Evolutionary conservation across 1,284 basidiomycete species (phyloP).

Genomic region (Puccinia novopanici): DNA sequence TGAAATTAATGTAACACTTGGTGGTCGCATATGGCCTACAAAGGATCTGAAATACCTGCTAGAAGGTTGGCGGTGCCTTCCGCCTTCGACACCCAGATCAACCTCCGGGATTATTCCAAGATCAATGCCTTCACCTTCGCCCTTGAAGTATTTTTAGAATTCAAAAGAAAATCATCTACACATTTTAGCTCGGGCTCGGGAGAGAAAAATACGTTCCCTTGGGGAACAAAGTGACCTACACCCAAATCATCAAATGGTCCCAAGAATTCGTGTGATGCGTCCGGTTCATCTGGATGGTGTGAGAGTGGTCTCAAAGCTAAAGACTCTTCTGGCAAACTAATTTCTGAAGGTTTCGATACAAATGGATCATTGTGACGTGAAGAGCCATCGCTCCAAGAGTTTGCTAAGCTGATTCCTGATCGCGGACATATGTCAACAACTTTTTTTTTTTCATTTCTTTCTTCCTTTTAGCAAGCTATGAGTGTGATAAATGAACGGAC

Average conservation of each 20-base stretch:
- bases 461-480: background rate
- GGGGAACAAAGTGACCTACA: background rate
- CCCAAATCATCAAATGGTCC: constrained; percentile 33
- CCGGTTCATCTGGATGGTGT: constrained; percentile 5
- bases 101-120: constrained; percentile 29
- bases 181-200: background rate
- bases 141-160: background rate
- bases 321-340: constrained; percentile 21
- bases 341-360: constrained; percentile 43
- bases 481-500: background rate
- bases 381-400: background rate
- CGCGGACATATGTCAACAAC: background rate
- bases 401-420: background rate
- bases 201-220: background rate
- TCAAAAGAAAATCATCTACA: background rate
- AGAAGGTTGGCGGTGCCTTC: constrained; percentile 18
- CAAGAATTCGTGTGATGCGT: background rate
- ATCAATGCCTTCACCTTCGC: constrained; percentile 3
- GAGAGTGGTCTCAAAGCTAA: background rate
- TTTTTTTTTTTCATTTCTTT: background rate
- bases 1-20: too few relatives aligned
- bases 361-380: constrained; percentile 27
- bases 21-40: background rate
- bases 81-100: background rate
- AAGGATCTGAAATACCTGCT: constrained; percentile 26